phyloP scores from a whole-genome alignment of 2,329 filamentous ascomycete genomes.

The Neonectria punicea region DNA sequence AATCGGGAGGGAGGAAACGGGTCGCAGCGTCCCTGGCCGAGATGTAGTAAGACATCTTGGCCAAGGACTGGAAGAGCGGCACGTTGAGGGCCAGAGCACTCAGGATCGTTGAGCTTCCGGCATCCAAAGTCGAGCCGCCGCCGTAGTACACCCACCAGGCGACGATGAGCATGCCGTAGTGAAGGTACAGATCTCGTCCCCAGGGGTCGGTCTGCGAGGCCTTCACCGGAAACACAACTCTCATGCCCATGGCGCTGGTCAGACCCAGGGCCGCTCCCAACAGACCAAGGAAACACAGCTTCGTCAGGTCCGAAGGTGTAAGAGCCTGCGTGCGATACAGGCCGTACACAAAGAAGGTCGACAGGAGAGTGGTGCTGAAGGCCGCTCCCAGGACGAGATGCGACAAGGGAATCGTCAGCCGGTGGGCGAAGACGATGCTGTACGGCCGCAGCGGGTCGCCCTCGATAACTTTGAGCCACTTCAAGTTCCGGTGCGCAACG shows the following conservation, averaged over 20 bases:
- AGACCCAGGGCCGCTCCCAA: conserved; percentile 30
- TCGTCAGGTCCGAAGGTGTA: conserved; percentile 12
- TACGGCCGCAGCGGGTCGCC: conserved; percentile 22
- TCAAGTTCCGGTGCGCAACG: conserved; percentile 29
- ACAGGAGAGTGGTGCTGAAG: conserved; percentile 27
- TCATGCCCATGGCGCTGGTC: conserved; percentile 23
- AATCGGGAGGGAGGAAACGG: not conserved
- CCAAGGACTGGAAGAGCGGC: conserved; percentile 32
- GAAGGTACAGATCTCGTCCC: conserved; percentile 33
- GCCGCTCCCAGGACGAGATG: conserved; percentile 31
- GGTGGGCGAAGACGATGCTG: conserved; percentile 18
- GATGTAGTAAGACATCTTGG: conserved; percentile 33
- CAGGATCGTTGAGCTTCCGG: conserved; percentile 19
- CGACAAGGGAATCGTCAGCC: conserved; percentile 27
- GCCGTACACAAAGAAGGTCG: conserved; percentile 33
- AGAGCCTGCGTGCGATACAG: conserved; percentile 28
- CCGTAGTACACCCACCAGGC: conserved; percentile 4
- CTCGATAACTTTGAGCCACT: conserved; percentile 29
- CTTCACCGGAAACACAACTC: conserved; percentile 14
- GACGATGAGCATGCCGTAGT: conserved; percentile 21
- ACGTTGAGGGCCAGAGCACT: conserved; percentile 30
- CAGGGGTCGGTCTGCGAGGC: conserved; percentile 29
- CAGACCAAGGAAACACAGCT: conserved; percentile 21
- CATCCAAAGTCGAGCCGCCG: not conserved
- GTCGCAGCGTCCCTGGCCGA: conserved; percentile 28